Conservation (phyloP, 2,329 filamentous ascomycete species). For the Chaetomium sp. region DNA sequence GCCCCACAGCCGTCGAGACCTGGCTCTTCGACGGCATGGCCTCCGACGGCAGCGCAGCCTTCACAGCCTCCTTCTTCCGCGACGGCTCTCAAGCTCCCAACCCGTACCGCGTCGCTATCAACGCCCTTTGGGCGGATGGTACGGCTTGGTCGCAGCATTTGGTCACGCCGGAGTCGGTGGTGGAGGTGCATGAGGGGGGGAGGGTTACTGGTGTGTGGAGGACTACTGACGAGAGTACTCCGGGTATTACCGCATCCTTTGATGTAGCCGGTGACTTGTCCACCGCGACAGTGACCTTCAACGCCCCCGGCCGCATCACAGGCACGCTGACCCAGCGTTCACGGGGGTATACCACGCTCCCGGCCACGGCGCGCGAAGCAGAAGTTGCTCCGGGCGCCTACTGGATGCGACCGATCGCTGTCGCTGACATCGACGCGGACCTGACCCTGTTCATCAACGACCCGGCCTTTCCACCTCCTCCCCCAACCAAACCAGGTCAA, state of each 20-base stretch:
- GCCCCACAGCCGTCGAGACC: neutral
- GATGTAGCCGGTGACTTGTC: neutral
- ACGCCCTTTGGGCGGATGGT: neutral
- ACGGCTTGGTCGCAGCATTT: neutral
- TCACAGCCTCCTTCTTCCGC: conserved; percentile 2
- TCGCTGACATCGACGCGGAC: neutral
- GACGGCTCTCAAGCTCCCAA: neutral
- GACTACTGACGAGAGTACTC: neutral
- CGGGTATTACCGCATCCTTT: neutral
- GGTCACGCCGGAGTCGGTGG: neutral
- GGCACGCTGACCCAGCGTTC: neutral
- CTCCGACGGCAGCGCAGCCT: neutral
- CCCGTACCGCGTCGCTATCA: neutral
- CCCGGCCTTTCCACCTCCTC: neutral
- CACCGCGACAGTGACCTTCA: neutral
- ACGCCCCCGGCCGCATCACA: neutral
- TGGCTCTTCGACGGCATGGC: neutral
- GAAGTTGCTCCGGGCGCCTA: neutral
- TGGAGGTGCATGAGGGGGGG: neutral
- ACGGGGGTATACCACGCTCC: neutral
- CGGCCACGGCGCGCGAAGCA: neutral
- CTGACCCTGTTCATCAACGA: neutral
- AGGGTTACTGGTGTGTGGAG: neutral
- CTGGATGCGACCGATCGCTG: neutral
- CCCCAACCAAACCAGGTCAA: too few relatives aligned